phyloP scores from a whole-genome alignment of 2,329 filamentous ascomycete species.

The Podosphaera fusca region DNA sequence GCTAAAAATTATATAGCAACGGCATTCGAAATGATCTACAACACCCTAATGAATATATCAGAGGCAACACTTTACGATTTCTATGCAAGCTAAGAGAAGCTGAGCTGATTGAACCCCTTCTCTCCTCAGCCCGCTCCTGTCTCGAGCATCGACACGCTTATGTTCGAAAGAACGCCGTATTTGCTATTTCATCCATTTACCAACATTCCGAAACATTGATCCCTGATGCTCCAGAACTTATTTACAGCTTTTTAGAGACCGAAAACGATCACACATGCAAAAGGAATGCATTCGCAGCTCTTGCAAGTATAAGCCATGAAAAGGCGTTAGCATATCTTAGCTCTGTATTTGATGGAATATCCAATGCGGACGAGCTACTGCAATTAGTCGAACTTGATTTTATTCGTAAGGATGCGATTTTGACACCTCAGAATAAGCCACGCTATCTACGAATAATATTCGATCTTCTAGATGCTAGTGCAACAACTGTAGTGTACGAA shows the following conservation, averaged over 20 bases:
- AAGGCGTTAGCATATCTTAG: conserved; percentile 75
- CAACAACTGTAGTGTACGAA: conserved; percentile 92
- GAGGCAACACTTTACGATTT: conserved; percentile 94
- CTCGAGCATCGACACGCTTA: conserved; percentile 93
- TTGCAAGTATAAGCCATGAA: conserved; percentile 79
- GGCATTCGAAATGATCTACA: conserved; percentile 94
- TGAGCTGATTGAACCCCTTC: conserved; percentile 84
- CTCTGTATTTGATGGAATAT: conserved; percentile 75
- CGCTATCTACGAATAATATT: conserved; percentile 84
- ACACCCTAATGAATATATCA: conserved; percentile 93
- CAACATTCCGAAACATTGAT: conserved; percentile 78
- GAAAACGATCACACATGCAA: conserved; percentile 94
- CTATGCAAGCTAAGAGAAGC: conserved; percentile 88
- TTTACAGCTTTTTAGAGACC: conserved; percentile 67
- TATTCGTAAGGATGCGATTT: conserved; percentile 88
- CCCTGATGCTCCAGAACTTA: conserved; percentile 81
- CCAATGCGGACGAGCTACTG: conserved; percentile 80
- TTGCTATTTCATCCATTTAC: conserved; percentile 80
- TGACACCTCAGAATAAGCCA: conserved; percentile 86
- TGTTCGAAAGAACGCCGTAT: conserved; percentile 94
- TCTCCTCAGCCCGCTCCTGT: conserved; percentile 77
- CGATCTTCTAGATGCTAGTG: conserved; percentile 76
- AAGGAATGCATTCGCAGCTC: conserved; percentile 84
- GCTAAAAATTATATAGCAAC: conserved; percentile 36
- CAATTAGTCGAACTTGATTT: conserved; percentile 92